phyloP scores from a whole-genome alignment of 2,329 filamentous ascomycete genomes.

The Chrysosporium keratinophilum region DNA sequence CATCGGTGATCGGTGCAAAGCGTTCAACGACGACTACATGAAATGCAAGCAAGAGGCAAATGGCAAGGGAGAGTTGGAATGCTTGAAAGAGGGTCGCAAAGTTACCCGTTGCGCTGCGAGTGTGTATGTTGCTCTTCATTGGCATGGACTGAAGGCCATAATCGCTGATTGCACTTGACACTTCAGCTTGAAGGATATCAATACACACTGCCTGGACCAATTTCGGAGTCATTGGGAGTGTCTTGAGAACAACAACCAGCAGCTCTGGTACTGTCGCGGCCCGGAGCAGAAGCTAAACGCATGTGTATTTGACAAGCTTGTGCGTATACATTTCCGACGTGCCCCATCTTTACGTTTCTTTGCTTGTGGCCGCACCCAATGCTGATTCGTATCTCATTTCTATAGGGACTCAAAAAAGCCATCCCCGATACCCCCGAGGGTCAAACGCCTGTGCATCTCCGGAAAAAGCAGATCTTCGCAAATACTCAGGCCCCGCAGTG shows the following conservation, averaged over 20 bases:
- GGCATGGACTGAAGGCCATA: neutral
- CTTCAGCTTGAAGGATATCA: conserved; percentile 79
- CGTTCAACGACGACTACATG: conserved; percentile 99
- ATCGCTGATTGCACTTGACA: neutral
- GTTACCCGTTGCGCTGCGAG: conserved; percentile 93
- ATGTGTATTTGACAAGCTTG: conserved; percentile 92
- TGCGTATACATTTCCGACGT: conserved; percentile 41
- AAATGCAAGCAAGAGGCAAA: conserved; percentile 95
- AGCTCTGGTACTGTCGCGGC: conserved; percentile 88
- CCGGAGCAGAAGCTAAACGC: conserved; percentile 83
- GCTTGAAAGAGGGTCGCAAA: conserved; percentile 89
- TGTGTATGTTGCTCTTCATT: conserved; percentile 55
- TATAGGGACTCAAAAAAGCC: conserved; percentile 67
- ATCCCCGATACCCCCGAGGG: conserved; percentile 63
- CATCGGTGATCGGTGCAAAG: conserved; percentile 86
- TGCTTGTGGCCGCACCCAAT: conserved; percentile 3
- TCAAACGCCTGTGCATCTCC: conserved; percentile 63
- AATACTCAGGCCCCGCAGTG: conserved; percentile 18
- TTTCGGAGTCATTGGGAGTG: conserved; percentile 94
- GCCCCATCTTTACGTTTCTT: neutral
- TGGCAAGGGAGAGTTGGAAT: conserved; percentile 84
- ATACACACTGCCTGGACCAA: conserved; percentile 81
- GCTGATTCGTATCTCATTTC: conserved; percentile 6
- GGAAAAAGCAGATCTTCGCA: conserved; percentile 43
- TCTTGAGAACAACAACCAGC: conserved; percentile 94